phyloP scores from a whole-genome alignment of 108 stramenopile genomes.

The Pinguiococcus pyrenoidosus region DNA sequence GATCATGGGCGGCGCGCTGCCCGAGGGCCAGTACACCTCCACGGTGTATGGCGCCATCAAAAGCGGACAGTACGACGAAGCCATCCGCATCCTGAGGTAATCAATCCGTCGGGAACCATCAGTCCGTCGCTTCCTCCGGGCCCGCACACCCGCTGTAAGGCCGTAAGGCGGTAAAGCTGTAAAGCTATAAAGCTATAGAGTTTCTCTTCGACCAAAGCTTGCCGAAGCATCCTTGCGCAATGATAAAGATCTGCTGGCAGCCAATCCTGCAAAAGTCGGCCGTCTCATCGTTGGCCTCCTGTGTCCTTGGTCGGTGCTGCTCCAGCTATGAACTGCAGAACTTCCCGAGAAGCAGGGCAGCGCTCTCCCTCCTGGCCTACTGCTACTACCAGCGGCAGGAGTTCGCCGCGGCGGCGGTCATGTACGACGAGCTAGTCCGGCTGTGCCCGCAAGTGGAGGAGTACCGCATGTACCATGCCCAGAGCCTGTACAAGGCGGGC shows the following conservation, averaged over 20 bases:
- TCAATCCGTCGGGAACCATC: not conserved
- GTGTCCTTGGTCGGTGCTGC: slow-evolving; percentile 11
- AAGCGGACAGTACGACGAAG: slow-evolving; percentile 38
- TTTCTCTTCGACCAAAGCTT: slow-evolving; percentile 25
- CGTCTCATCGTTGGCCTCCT: not conserved
- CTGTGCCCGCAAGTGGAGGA: slow-evolving; percentile 61
- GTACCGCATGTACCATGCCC: slow-evolving; percentile 59
- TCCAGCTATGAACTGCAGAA: too few species aligned
- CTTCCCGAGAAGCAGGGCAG: slow-evolving; percentile 53
- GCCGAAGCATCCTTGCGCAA: not conserved
- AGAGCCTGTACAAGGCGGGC: slow-evolving; percentile 58
- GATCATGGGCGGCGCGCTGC: too few species aligned
- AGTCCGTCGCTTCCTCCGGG: slow-evolving; percentile 19
- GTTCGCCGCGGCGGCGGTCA: slow-evolving; percentile 18
- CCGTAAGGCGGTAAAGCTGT: too few species aligned
- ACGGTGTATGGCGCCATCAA: slow-evolving; percentile 43
- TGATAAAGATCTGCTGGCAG: slow-evolving; percentile 20
- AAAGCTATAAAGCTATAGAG: slow-evolving; percentile 17
- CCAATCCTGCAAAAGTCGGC: not conserved
- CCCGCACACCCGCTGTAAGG: too few species aligned
- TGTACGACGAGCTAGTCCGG: slow-evolving; percentile 59
- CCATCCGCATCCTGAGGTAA: slow-evolving; percentile 20
- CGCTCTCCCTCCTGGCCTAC: slow-evolving; percentile 61
- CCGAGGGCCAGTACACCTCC: slow-evolving; percentile 36
- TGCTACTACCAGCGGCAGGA: slow-evolving; percentile 57